A percentile compares a stretch with the other conserved stretches of the same genome.
Conservation (phyloP, 352 stramenopile species). For the Phytopythium montanum region DNA sequence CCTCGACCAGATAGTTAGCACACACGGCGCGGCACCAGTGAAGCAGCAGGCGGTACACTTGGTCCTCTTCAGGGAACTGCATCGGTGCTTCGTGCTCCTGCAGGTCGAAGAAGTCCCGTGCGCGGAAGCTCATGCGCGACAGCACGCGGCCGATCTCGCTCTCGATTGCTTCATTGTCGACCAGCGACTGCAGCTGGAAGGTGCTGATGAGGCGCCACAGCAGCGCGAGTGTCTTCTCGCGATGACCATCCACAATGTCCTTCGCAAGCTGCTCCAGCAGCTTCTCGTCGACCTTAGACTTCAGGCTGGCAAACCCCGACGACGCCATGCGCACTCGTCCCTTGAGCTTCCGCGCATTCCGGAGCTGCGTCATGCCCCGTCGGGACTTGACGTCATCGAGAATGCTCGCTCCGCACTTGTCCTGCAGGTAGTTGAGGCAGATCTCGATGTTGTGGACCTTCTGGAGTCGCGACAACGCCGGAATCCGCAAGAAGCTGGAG, state of each 20-base stretch:
- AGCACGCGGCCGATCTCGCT: slow-evolving; percentile 76
- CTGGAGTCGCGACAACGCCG: slow-evolving; percentile 92
- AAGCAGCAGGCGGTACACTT: slow-evolving; percentile 77
- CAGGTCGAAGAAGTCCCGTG: slow-evolving; percentile 54
- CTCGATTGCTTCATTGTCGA: slow-evolving; percentile 69
- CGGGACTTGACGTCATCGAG: slow-evolving; percentile 49
- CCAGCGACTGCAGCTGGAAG: slow-evolving; percentile 88
- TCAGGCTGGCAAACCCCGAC: slow-evolving; percentile 46
- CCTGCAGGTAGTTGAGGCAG: slow-evolving; percentile 81
- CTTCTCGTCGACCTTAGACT: slow-evolving; percentile 52
- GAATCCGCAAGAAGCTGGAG: slow-evolving; percentile 88
- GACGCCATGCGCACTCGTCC: slow-evolving; percentile 26
- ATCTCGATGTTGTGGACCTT: slow-evolving; percentile 97
- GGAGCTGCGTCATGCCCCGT: slow-evolving; percentile 9
- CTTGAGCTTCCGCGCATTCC: slow-evolving; percentile 2
- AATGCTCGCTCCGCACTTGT: slow-evolving; percentile 57
- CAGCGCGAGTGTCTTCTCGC: slow-evolving; percentile 92
- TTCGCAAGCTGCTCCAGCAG: slow-evolving; percentile 73
- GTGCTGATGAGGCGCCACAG: slow-evolving; percentile 93
- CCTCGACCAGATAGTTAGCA: slow-evolving; percentile 80
- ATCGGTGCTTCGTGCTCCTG: slow-evolving; percentile 33
- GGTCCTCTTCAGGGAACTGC: slow-evolving; percentile 34
- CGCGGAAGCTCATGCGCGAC: slow-evolving; percentile 64
- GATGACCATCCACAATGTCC: slow-evolving; percentile 95
- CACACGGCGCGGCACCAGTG: slow-evolving; percentile 93